Percentiles rank a stretch among this genome's conserved stretches.
These are phyloP conservation scores for Pythium insidiosum DNA, from an alignment of 352 stramenopile genomes.

Conservation along the genomic window DNA sequence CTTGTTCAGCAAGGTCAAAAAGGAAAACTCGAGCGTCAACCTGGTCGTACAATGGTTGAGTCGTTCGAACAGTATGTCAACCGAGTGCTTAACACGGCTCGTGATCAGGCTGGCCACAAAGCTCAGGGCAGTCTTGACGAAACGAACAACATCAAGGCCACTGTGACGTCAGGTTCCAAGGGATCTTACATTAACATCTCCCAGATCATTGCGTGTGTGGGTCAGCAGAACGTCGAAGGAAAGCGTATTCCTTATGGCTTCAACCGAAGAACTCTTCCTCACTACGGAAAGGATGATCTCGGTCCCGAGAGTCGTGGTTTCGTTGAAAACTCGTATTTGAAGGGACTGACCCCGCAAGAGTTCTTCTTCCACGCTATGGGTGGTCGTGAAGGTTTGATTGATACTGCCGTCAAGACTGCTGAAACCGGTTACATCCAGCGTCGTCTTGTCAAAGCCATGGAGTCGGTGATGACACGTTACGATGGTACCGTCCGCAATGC, in stretches of 20 bases:
- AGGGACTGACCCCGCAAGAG: constrained; percentile 91
- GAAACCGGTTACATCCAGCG: constrained; percentile 99
- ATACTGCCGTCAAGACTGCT: constrained; percentile 99
- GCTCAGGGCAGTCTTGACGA: constrained; percentile 86
- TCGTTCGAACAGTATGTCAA: constrained; percentile 98
- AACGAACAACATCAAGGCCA: constrained; percentile 99
- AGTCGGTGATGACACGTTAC: constrained; percentile 98
- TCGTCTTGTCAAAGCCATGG: constrained; percentile 99
- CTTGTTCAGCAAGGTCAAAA: constrained; percentile 97
- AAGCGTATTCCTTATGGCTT: constrained; percentile 96
- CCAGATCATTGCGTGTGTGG: constrained; percentile 99
- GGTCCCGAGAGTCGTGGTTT: constrained; percentile 98
- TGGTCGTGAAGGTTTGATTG: constrained; percentile 98
- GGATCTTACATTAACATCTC: constrained; percentile 99
- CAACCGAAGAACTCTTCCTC: constrained; percentile 94
- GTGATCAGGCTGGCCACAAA: constrained; percentile 79
- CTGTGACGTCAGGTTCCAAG: constrained; percentile 98
- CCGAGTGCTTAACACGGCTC: constrained; percentile 89
- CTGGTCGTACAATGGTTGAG: constrained; percentile 98
- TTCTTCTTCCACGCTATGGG: constrained; percentile 99
- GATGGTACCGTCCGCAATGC: constrained; percentile 98
- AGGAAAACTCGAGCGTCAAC: constrained; percentile 96
- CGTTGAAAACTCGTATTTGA: constrained; percentile 99
- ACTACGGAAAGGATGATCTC: constrained; percentile 96
- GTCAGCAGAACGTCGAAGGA: constrained; percentile 98